phyloP scores from a whole-genome alignment of 345 rosid species.

The Citropsis articulata region DNA sequence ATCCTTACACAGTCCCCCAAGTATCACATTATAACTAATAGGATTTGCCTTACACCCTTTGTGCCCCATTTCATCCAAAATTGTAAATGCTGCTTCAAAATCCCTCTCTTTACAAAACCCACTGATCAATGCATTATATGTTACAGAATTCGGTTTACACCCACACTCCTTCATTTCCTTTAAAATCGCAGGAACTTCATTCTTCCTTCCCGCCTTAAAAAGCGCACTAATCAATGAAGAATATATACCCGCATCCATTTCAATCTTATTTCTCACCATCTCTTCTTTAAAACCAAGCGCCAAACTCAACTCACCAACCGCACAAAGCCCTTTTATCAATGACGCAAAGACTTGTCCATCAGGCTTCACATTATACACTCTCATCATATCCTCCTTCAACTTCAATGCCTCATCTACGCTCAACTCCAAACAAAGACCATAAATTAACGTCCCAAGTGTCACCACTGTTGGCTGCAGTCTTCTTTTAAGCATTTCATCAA shows the following conservation, averaged over 20 bases:
- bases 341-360: conserved; percentile 40
- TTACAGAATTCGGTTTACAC: conserved; percentile 39
- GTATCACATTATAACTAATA: conserved; percentile 61
- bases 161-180: conserved; percentile 62
- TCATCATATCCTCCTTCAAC: conserved; percentile 63
- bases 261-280: conserved; percentile 38
- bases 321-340: conserved; percentile 57
- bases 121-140: conserved; percentile 62
- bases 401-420: conserved; percentile 61
- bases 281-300: conserved; percentile 73
- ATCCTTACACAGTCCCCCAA: conserved; percentile 49
- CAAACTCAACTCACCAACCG: conserved; percentile 36
- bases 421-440: conserved; percentile 45
- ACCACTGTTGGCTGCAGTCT: conserved; percentile 43
- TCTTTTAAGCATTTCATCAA: conserved; percentile 62
- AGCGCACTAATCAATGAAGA: conserved; percentile 53
- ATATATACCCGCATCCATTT: conserved; percentile 53
- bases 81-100: conserved; percentile 43
- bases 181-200: conserved; percentile 41
- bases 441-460: conserved; percentile 59
- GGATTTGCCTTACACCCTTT: conserved; percentile 62
- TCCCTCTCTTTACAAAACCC: conserved; percentile 52
- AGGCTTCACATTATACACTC: conserved; percentile 36
- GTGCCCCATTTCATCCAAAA: conserved; percentile 57
- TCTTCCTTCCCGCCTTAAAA: conserved; percentile 47